Evolutionary conservation across 2,329 filamentous ascomycete genomes (phyloP), one percentile per base, ranked within the genome.

Genomic region (Conoideocrella luteorostrata): DNA sequence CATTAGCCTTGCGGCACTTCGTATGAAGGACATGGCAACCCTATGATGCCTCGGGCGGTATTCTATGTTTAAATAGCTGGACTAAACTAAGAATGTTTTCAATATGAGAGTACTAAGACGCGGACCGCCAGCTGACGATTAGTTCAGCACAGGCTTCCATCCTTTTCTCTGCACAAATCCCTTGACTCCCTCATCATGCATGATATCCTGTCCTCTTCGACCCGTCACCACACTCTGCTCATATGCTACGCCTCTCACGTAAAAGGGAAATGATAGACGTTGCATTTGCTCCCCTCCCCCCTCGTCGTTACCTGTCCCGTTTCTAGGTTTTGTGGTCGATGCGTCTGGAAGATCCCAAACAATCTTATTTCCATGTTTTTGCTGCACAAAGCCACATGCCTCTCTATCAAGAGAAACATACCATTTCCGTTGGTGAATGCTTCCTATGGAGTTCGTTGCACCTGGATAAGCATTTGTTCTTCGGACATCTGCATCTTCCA

Each of bases 141-240:
- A 68, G 18, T 64, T 64, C 43, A 73, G 37, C 3, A 72, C 62
- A 4, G 70, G 62, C 33, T 54, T 70, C 82, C 82, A 86, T 5
- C 79, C 79, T 55, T 73, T 77, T 43, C 82, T 67, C 4, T 70
- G 69, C 5, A 74, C 57, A 56, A 77, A 86, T 2, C 68, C 70
- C 17, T 65, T 56, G 2, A 86, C 76, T 0, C 72, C 72, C 52
- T 84, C 80, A 51, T 86, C 80, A 18, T 54, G 59, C 37, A 87
- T 65, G 3, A 86, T 71, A 20, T 86, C 79, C 4, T 56, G 61
- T 2, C 75, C 79, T 9, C 67, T 63, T 41, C 82, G 67, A 1
- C 80, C 80, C 2, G 82, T 87, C 3, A 87, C 69, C 3, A 86
- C 65, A 55, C 82, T 87, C n/a, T 72, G 68, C 62, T 87, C 83